These are phyloP conservation scores for Endotrypanum monterogeii DNA, from an alignment of 208 protist genomes.

Conservation along the genomic window DNA sequence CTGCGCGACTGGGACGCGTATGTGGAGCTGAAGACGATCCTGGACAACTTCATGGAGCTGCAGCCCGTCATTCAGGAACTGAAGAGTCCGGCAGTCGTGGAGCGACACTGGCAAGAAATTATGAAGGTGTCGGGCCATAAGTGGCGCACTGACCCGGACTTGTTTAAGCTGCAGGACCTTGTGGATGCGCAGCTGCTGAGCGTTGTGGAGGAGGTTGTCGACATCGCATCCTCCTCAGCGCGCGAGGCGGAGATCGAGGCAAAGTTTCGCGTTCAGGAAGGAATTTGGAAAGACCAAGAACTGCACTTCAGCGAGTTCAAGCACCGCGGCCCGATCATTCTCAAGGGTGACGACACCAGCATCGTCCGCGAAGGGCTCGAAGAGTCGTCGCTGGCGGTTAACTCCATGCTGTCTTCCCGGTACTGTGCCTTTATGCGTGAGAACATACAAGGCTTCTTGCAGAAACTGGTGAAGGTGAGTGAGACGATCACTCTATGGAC, in stretches of 20 bases:
- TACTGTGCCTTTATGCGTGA: constrained; percentile 95
- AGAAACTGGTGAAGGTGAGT: constrained; percentile 92
- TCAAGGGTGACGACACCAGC: constrained; percentile 93
- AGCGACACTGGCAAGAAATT: constrained; percentile 96
- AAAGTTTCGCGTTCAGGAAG: constrained; percentile 91
- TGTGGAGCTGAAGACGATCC: constrained; percentile 94
- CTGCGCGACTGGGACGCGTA: constrained; percentile 95
- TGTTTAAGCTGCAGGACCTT: constrained; percentile 95
- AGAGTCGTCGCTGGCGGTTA: constrained; percentile 95
- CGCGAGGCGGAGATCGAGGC: constrained; percentile 96
- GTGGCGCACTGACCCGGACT: constrained; percentile 91
- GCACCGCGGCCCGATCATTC: constrained; percentile 91
- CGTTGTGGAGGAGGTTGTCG: constrained; percentile 94
- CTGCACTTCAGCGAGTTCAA: constrained; percentile 96
- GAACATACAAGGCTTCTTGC: constrained; percentile 87
- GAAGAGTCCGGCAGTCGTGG: constrained; percentile 91
- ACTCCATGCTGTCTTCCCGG: constrained; percentile 93
- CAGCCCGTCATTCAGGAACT: constrained; percentile 94
- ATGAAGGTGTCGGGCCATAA: constrained; percentile 88
- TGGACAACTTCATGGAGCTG: constrained; percentile 95
- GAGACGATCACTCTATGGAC: constrained; percentile 94
- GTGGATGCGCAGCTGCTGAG: constrained; percentile 89
- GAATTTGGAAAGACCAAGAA: constrained; percentile 93
- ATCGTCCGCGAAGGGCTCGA: constrained; percentile 93
- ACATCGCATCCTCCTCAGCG: constrained; percentile 93